These are phyloP conservation scores for Lecanicillium sp. DNA, from an alignment of 2,329 filamentous ascomycete species.

Conservation along the genomic window DNA sequence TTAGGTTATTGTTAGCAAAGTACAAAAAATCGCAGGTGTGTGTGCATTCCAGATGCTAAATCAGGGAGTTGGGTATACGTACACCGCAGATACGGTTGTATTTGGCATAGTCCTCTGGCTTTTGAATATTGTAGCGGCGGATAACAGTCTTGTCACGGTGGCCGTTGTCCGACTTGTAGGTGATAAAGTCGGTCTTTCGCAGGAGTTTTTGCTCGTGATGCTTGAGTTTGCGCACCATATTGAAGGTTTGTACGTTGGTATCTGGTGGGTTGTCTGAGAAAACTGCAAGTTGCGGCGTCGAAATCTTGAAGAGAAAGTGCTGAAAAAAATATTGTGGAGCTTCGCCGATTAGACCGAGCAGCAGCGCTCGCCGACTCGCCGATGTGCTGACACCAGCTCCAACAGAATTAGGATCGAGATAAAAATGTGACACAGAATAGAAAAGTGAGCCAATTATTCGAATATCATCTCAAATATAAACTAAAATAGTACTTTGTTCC, in stretches of 20 bases:
- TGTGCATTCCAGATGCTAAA: too few relatives aligned
- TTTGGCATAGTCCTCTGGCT: conserved; percentile 75
- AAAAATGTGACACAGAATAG: too few relatives aligned
- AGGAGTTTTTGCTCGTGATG: conserved; percentile 95
- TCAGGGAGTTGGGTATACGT: conserved; percentile 32
- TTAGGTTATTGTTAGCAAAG: conserved; percentile 10
- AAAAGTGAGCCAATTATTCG: too few relatives aligned
- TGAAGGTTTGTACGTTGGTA: too few relatives aligned
- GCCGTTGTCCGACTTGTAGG: conserved; percentile 80
- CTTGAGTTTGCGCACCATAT: conserved; percentile 93
- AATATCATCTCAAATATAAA: too few relatives aligned
- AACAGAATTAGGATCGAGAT: too few relatives aligned
- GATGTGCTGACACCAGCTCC: neutral
- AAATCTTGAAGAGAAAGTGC: conserved; percentile 5
- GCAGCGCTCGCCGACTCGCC: conserved; percentile 7
- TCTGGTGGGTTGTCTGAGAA: neutral
- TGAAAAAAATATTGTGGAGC: conserved; percentile 12
- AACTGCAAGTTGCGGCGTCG: neutral
- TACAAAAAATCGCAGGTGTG: conserved; percentile 22
- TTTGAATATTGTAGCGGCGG: conserved; percentile 85
- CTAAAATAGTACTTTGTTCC: too few relatives aligned
- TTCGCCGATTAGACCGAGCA: conserved; percentile 4
- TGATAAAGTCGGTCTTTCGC: conserved; percentile 88
- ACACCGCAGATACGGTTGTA: conserved; percentile 64
- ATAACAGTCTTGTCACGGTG: conserved; percentile 78